Conservation (phyloP, 768 basidiomycete species). For the Lentinula sp. region DNA sequence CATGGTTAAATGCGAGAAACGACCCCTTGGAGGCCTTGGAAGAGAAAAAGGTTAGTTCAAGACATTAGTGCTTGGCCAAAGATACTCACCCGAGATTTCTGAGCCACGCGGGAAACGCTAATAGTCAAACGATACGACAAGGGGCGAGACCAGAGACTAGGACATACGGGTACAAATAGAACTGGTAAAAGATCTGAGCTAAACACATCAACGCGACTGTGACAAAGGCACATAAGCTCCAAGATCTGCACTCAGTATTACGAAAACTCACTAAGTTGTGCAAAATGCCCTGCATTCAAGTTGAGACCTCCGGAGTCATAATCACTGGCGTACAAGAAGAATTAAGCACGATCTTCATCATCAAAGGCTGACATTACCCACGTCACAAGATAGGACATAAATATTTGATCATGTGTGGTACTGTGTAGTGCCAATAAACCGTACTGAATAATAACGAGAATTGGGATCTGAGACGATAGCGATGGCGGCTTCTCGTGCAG, state of each 20-base stretch:
- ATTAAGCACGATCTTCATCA: slow-evolving; percentile 10
- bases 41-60: not conserved
- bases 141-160: not conserved
- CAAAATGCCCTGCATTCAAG: slow-evolving; percentile 87
- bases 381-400: slow-evolving; percentile 90
- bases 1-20: slow-evolving; percentile 83
- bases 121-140: not conserved
- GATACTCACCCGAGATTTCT: slow-evolving; percentile 61
- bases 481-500: slow-evolving; percentile 54
- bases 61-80: not conserved
- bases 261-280: slow-evolving; percentile 68
- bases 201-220: slow-evolving; percentile 91
- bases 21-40: slow-evolving; percentile 68
- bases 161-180: slow-evolving; percentile 83
- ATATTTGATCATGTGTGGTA: slow-evolving; percentile 86
- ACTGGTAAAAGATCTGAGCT: slow-evolving; percentile 90
- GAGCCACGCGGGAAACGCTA: not conserved
- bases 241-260: slow-evolving; percentile 1
- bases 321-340: slow-evolving; percentile 38
- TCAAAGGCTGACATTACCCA: slow-evolving; percentile 30
- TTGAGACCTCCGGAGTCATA: slow-evolving; percentile 86
- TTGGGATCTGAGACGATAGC: slow-evolving; percentile 68
- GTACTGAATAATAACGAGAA: slow-evolving; percentile 86
- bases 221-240: not conserved
- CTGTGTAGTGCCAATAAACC: slow-evolving; percentile 84